A percentile compares a stretch with the other conserved stretches of the same genome.
phyloP scores from a whole-genome alignment of 495 filamentous ascomycete species.

The Chaetomidium leptoderma region DNA sequence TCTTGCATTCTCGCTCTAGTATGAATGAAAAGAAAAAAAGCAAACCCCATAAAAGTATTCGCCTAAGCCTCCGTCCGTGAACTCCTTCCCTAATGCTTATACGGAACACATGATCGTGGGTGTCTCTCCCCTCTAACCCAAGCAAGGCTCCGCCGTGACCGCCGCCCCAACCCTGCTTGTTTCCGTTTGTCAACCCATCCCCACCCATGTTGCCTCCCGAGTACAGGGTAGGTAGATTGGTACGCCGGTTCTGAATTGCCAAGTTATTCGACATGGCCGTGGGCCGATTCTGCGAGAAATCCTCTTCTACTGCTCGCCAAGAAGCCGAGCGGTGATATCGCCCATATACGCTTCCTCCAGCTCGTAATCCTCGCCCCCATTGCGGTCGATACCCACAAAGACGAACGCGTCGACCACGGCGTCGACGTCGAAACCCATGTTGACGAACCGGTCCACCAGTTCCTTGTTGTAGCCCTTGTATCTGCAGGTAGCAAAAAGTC shows the following conservation, averaged over 20 bases:
- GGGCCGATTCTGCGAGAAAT: too few relatives aligned
- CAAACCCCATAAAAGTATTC: slow-evolving; percentile 4
- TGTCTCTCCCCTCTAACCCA: too few relatives aligned
- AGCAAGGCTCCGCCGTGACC: neutral
- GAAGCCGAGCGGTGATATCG: slow-evolving; percentile 78
- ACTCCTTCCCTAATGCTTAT: slow-evolving; percentile 23
- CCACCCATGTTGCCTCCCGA: neutral
- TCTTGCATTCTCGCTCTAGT: slow-evolving; percentile 4
- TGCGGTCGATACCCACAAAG: slow-evolving; percentile 73
- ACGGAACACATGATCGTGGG: neutral
- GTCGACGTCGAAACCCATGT: slow-evolving; percentile 93
- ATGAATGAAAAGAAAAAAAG: slow-evolving; percentile 2
- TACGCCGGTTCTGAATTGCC: neutral
- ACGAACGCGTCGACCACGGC: slow-evolving; percentile 81
- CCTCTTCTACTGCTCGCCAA: slow-evolving; percentile 73
- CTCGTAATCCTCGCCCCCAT: slow-evolving; percentile 72
- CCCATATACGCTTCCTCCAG: slow-evolving; percentile 83
- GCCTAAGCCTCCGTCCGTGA: slow-evolving; percentile 9
- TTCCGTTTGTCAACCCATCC: neutral
- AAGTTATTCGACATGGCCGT: neutral
- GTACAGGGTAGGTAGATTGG: neutral
- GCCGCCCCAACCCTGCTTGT: neutral
- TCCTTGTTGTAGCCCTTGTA: slow-evolving; percentile 87
- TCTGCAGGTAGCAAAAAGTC: slow-evolving; percentile 41
- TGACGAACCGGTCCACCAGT: slow-evolving; percentile 80